Base-by-base conservation (phyloP, 2,329 filamentous ascomycete genomes). In the Dissoconium aciculare region DNA sequence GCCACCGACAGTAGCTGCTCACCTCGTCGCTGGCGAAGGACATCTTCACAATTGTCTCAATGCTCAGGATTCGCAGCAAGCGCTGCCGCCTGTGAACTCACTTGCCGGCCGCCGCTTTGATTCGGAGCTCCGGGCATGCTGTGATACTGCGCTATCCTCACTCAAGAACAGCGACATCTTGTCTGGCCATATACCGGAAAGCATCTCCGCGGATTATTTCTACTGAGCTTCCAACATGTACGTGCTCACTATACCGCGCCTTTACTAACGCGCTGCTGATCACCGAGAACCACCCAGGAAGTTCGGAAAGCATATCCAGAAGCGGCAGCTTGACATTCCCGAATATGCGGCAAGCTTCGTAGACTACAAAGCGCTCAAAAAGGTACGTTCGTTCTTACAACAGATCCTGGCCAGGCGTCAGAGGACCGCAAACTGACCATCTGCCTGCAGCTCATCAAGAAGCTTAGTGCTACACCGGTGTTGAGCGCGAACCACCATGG, bases 331-430 rank as follows among this genome's bases (percentile, higher is more conserved):
- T 51, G 89, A 98, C 58, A 85, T 98, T 37, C 89, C 89, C 37
- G 89, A 98, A 70, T 98, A 98, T 77, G 87, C 89, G 39, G 84
- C 87, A 42, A 94, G 85, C 60, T 98, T 98, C 55, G 85, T 95
- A 48, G 94, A 98, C 62, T 98, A 98, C 67, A 98, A 98, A 64
- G 85, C 84, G 37, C 67, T 98, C 47, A 98, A 98, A 62, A 95
- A 95, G 82, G 89, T 92, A 54, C 11, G 14, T 15, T n/a, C 19
- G n/a, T 23, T 8, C 15, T 15, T 4, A 11, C 5, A n/a, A 19
- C 27, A n/a, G n/a, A n/a, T n/a, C n/a, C 11, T 26, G 12, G 28
- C 9, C 16, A 15, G 11, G 25, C 11, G 21, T 17, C 8, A 11
- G 23, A 9, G 15, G 15, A 5, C 11, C 17, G 28, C 25, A 16